phyloP scores from a whole-genome alignment of 345 rosid genomes.

The Camelina neglecta region DNA sequence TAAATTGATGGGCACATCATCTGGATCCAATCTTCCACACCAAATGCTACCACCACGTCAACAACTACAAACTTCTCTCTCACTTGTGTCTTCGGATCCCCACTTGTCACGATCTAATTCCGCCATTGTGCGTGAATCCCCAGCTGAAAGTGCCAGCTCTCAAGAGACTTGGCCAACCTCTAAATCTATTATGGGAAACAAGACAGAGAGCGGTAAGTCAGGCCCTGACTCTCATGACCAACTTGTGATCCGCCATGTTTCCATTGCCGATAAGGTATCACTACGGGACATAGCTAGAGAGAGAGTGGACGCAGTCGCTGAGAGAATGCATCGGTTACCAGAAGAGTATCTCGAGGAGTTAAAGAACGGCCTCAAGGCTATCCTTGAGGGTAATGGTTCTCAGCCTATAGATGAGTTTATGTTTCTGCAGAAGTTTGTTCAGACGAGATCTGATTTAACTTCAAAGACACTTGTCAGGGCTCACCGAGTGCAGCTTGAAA shows the following conservation, averaged over 20 bases:
- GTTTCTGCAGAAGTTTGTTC: constrained; percentile 78
- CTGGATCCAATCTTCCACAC: constrained; percentile 81
- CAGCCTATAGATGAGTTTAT: constrained; percentile 82
- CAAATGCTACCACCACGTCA: constrained; percentile 96
- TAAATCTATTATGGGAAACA: constrained; percentile 57
- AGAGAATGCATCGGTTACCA: constrained; percentile 76
- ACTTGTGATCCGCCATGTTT: constrained; percentile 65
- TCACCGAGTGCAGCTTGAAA: constrained; percentile 81
- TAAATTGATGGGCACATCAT: constrained; percentile 80
- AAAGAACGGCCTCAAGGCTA: constrained; percentile 70
- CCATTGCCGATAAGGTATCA: constrained; percentile 73
- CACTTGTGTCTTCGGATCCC: constrained; percentile 69
- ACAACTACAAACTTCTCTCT: constrained; percentile 60
- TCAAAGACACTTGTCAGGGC: constrained; percentile 82
- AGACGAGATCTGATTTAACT: constrained; percentile 79
- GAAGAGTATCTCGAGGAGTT: constrained; percentile 81
- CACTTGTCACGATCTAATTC: constrained; percentile 72
- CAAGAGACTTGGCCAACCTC: constrained; percentile 93
- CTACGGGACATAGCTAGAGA: constrained; percentile 90
- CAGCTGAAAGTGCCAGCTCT: constrained; percentile 97
- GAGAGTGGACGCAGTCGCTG: constrained; percentile 73
- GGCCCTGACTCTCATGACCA: constrained; percentile 73
- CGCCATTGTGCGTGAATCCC: constrained; percentile 80
- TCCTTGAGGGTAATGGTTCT: constrained; percentile 85
- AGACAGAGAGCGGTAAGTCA: constrained; percentile 71